phyloP scores from a whole-genome alignment of 192 early-diverging fungal genomes.

The Coemansia biformis region DNA sequence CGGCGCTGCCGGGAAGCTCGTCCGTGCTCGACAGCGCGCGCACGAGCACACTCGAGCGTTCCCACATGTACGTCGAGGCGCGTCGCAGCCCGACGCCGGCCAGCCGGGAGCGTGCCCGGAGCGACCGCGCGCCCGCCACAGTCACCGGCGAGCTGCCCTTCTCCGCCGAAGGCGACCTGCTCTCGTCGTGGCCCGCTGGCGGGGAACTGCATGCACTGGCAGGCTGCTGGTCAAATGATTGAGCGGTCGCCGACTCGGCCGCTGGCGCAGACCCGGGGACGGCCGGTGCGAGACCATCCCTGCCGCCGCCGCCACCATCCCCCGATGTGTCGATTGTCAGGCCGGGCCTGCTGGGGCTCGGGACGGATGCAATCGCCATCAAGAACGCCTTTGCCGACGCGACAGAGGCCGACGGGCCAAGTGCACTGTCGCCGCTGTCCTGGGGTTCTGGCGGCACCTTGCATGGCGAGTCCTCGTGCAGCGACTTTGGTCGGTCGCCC shows the following conservation, averaged over 20 bases:
- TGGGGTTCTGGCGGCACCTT: conserved; percentile 9
- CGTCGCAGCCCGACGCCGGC: conserved; percentile 39
- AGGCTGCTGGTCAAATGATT: conserved; percentile 3
- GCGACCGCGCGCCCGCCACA: conserved; percentile 19
- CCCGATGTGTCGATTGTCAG: conserved; percentile 13
- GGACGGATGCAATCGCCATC: conserved; percentile 35
- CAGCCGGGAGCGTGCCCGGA: conserved; percentile 34
- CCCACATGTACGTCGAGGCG: conserved; percentile 48
- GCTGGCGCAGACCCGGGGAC: conserved; percentile 11
- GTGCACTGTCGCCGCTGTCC: too few species aligned
- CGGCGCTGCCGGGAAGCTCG: conserved; percentile 16
- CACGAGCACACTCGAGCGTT: conserved; percentile 44
- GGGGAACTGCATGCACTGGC: background rate
- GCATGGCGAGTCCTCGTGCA: conserved; percentile 25
- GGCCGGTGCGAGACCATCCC: background rate
- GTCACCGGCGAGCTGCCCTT: conserved; percentile 4
- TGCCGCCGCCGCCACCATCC: background rate
- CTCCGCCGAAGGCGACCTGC: background rate
- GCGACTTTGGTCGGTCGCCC: conserved; percentile 36
- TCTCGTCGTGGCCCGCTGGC: conserved; percentile 3
- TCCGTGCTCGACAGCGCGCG: conserved; percentile 35
- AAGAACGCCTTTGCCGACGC: conserved; percentile 42
- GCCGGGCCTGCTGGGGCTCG: background rate
- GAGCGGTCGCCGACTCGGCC: background rate
- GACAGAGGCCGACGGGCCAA: conserved; percentile 32